Base-by-base conservation (phyloP, 176 grass and related monocot genomes). In the Oryza brachyantha region DNA sequence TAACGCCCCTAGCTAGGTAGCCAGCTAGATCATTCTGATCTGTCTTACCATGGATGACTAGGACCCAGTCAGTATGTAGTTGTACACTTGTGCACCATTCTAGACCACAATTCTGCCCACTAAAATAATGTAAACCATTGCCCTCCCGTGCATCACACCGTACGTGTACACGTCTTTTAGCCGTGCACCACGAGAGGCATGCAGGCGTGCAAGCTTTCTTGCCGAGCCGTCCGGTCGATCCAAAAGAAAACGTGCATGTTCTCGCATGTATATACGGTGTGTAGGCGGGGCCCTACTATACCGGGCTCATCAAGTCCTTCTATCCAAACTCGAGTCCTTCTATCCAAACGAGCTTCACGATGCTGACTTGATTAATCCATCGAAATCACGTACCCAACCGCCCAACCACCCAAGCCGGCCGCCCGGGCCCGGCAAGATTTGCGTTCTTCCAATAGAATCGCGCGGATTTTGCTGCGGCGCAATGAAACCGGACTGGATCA, bases 291-390 rank as follows among this genome's bases (percentile, higher is more conserved):
- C n/a, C n/a, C n/a, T n/a, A n/a, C n/a, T n/a, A n/a, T n/a, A n/a
- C n/a, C n/a, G n/a, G n/a, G n/a, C n/a, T n/a, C n/a, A n/a, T n/a
- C n/a, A n/a, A n/a, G n/a, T n/a, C n/a, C n/a, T n/a, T n/a, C n/a
- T n/a, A n/a, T n/a, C n/a, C n/a, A n/a, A n/a, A n/a, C n/a, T n/a
- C n/a, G n/a, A n/a, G 12, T 38, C 65, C 7, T n/a, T 68, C 67
- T 83, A 74, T 79, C 70, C 86, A 24, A 60, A 79, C 69, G 31
- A 10, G 70, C 63, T 46, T 64, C 81, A 88, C 41, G 81, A 45
- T 35, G 42, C 17, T 6, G 1, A 39, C 5, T 45, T 84, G 52
- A 68, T 80, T 76, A 80, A 35, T 52, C 14, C 5, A 4, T 19
- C 75, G 16, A 1, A 17, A 5, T 61, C 52, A 24, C n/a, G 52